Base-by-base conservation (phyloP, 441 rosid species). In the Adansonia rubrostipa region DNA sequence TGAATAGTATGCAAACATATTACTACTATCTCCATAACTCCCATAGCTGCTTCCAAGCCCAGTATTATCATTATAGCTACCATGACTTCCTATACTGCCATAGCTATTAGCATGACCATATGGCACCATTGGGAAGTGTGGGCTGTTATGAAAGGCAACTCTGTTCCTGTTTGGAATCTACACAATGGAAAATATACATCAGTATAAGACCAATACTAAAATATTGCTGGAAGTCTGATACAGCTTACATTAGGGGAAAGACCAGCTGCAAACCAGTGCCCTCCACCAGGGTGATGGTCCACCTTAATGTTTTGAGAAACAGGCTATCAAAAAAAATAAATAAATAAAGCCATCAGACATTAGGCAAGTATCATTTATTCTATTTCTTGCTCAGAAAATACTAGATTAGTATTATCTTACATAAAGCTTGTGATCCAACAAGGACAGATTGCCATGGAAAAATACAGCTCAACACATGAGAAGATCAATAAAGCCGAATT, bases 251-350 rank as follows among this genome's bases (percentile, higher is more conserved):
- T 90, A 76, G 99, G 99, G 83, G 99, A 97, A 82, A 97, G 97
- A 78, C 99, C 99, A 85, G 99, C 99, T 79, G 99, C 97, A 87
- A 95, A 93, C 99, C 99, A 97, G 85, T 97, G 99, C 86, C 99
- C 99, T 72, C 97, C 98, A 76, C 98, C 99, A 61, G 98, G 99
- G 81, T 95, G 97, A 92, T 97, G 99, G 73, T 92, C 97, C 85
- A 97, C 98, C 88, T 90, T 97, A 78, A 92, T 71, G 80, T 87
- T 93, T 85, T 92, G 98, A 84, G 88, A 77, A 78, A 93, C 97
- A 82, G 91, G 88, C 98, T 93, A 73, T 33, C 80, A 78, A 40
- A 61, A 45, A 69, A 58, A 17, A 57, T 0, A 19, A 19, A 57
- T 5, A 20, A 58, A 58, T 40, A 40, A 73, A 36, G 17, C 36